Evolutionary conservation across 257 asterid species (phyloP).

Genomic region (Dorcoceras hygrometricum): DNA sequence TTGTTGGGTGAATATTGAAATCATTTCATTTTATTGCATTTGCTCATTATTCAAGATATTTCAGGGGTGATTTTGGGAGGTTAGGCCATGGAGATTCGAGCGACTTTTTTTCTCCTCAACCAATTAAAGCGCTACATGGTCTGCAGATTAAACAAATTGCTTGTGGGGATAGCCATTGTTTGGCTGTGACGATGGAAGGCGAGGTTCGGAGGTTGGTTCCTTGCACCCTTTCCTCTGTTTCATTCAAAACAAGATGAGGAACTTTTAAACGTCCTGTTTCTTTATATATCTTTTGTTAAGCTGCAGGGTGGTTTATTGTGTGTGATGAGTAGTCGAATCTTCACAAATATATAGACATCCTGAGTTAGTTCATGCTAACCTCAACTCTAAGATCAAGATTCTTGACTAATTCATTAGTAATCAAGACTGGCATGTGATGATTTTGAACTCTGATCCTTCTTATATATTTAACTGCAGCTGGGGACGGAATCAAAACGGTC

Average conservation of each 20-base stretch:
- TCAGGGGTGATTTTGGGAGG: constrained; percentile 99
- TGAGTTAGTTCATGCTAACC: not conserved
- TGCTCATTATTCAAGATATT: constrained; percentile 20
- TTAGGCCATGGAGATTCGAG: constrained; percentile 97
- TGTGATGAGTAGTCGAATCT: not conserved
- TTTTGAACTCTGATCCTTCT: constrained; percentile 23
- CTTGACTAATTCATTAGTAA: not conserved
- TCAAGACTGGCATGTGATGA: not conserved
- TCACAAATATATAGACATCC: not conserved
- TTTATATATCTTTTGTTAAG: constrained; percentile 7
- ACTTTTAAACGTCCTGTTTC: not conserved
- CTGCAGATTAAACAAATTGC: constrained; percentile 85
- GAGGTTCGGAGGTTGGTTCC: constrained; percentile 79
- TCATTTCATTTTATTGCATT: not conserved
- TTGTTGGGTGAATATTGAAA: constrained; percentile 1
- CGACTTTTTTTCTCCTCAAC: constrained; percentile 90
- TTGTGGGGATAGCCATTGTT: constrained; percentile 98
- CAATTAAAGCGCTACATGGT: constrained; percentile 82
- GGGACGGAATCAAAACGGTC: constrained; percentile 99
- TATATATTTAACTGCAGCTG: constrained; percentile 54
- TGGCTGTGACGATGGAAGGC: constrained; percentile 98
- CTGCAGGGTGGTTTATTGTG: constrained; percentile 1
- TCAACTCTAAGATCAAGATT: not conserved
- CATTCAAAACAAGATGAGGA: not conserved
- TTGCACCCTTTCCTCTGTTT: not conserved